A percentile compares a stretch with the other conserved stretches of the same genome.
Conservation (phyloP, 2,329 filamentous ascomycete genomes). For the Colletotrichum falcatum region DNA sequence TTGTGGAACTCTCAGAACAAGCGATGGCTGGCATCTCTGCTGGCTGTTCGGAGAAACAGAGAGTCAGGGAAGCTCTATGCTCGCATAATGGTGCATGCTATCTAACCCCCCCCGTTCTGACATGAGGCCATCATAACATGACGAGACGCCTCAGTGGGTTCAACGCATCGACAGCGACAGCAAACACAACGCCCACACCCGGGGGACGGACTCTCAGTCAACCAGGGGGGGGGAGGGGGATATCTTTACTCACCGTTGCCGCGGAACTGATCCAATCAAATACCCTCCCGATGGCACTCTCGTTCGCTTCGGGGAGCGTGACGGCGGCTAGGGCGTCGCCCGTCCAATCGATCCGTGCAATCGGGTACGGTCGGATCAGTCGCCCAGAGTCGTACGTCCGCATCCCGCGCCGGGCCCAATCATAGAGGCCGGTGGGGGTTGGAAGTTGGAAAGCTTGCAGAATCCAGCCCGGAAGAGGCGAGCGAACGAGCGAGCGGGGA, state of each 20-base stretch:
- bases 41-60: too few relatives aligned
- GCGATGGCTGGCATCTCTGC: not conserved
- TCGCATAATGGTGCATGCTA: not conserved
- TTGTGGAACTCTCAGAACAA: not conserved
- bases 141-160: not conserved
- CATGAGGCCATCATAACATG: not conserved
- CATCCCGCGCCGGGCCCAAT: not conserved
- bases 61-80: too few relatives aligned
- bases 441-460: not conserved
- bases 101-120: not conserved
- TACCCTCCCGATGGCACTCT: not conserved
- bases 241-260: not conserved
- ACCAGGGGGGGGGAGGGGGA: not conserved
- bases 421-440: not conserved
- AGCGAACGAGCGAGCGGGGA: not conserved
- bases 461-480: not conserved
- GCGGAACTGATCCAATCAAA: not conserved
- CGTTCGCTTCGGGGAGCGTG: not conserved
- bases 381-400: not conserved
- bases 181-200: not conserved
- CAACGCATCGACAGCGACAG: not conserved
- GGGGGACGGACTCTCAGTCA: not conserved
- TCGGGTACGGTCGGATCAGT: not conserved
- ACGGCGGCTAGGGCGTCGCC: slow-evolving; percentile 1
- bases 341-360: not conserved